A percentile compares a stretch with the other conserved stretches of the same genome.
Conservation (phyloP, 1,139 yeast species). For the Taphrina sp. region DNA sequence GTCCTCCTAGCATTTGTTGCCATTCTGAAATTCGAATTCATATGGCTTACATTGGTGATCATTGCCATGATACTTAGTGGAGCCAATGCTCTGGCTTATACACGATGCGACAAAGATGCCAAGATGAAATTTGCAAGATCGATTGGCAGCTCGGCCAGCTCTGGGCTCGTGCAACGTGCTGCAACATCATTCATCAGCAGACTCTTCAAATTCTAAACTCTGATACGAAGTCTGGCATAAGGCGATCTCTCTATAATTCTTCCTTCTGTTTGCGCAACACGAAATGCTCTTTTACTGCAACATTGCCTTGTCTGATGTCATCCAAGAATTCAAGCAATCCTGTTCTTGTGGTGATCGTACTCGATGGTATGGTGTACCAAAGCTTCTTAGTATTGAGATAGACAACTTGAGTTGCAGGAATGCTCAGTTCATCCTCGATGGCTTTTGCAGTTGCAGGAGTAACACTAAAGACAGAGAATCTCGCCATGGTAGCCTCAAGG, state of each 20-base stretch:
- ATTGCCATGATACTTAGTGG: slow-evolving; percentile 33
- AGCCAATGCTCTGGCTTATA: slow-evolving; percentile 35
- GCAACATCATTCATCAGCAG: slow-evolving; percentile 10
- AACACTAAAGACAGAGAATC: no score
- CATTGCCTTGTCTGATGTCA: slow-evolving; percentile 17
- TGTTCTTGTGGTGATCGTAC: background rate
- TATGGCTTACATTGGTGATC: slow-evolving; percentile 55
- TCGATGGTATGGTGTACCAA: slow-evolving; percentile 6
- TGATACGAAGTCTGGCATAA: background rate
- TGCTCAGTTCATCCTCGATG: background rate
- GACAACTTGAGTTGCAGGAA: background rate
- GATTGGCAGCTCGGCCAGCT: slow-evolving; percentile 18
- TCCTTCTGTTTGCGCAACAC: background rate
- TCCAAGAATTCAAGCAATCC: slow-evolving; percentile 22
- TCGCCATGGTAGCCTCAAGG: no score
- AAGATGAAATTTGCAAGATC: slow-evolving; percentile 33
- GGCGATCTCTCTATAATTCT: background rate
- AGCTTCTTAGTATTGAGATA: slow-evolving; percentile 14
- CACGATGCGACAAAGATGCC: slow-evolving; percentile 35
- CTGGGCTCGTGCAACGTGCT: slow-evolving; percentile 21
- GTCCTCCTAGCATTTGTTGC: slow-evolving; percentile 69
- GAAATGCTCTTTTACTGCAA: slow-evolving; percentile 3
- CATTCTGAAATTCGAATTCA: slow-evolving; percentile 68
- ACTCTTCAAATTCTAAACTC: slow-evolving; percentile 5
- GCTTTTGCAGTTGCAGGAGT: background rate